Conservation (phyloP, 805 yeast species). For the Yarrowia divulgata region DNA sequence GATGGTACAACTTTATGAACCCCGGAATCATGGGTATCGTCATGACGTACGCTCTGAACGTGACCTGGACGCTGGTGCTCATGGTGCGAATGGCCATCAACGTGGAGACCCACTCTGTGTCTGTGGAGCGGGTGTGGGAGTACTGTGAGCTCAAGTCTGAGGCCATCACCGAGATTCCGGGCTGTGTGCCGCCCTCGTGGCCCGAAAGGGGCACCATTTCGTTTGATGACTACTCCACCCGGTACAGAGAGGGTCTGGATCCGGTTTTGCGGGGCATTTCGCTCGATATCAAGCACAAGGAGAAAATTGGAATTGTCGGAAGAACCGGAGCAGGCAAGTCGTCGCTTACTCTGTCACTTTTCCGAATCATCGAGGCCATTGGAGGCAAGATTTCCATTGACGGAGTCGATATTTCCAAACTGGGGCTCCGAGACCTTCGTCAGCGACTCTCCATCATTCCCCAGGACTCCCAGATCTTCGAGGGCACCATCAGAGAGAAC, state of each 20-base stretch:
- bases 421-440: conserved; percentile 65
- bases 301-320: conserved; percentile 85
- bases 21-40: conserved; percentile 92
- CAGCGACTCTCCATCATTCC: conserved; percentile 68
- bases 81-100: conserved; percentile 92
- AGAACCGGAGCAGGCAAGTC: conserved; percentile 91
- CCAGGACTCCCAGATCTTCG: conserved; percentile 72
- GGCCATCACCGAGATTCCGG: conserved; percentile 59
- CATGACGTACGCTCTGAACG: conserved; percentile 82
- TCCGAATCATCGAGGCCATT: conserved; percentile 63
- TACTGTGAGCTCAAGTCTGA: conserved; percentile 56
- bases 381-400: conserved; percentile 62
- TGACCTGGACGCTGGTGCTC: conserved; percentile 87
- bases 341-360: conserved; percentile 75
- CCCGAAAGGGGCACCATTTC: conserved; percentile 70
- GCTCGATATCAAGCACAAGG: conserved; percentile 72
- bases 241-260: conserved; percentile 71
- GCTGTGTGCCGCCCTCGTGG: conserved; percentile 66
- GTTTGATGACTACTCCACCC: conserved; percentile 73
- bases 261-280: conserved; percentile 71
- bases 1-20: conserved; percentile 60
- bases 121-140: conserved; percentile 66
- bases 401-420: conserved; percentile 58
- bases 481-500: conserved; percentile 66
- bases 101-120: conserved; percentile 89